These are phyloP conservation scores for Bertia moriformis DNA, from an alignment of 2,329 filamentous ascomycete genomes.

Conservation along the genomic window DNA sequence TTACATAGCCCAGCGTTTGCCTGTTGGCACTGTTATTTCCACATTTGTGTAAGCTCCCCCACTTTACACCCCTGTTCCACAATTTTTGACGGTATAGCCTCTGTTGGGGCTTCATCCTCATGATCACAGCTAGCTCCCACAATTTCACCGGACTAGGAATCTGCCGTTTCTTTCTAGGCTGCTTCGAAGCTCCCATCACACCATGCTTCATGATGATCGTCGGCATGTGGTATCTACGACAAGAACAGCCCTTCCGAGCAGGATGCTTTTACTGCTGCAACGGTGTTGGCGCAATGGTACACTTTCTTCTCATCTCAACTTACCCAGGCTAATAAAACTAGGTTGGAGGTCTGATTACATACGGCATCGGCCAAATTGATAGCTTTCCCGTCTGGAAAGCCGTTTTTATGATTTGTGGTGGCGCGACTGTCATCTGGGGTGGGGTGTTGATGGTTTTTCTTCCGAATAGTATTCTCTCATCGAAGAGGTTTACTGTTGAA, in stretches of 20 bases:
- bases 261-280: constrained; percentile 26
- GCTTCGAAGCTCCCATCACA: constrained; percentile 30
- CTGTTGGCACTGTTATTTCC: neutral
- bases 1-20: neutral
- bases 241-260: constrained; percentile 29
- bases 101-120: constrained; percentile 20
- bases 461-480: constrained; percentile 24
- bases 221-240: constrained; percentile 29
- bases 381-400: constrained; percentile 25
- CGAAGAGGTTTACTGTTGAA: constrained; percentile 22
- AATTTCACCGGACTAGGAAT: constrained; percentile 25
- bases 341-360: constrained; percentile 15
- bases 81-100: too few relatives aligned
- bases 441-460: constrained; percentile 20
- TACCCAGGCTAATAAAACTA: constrained; percentile 3
- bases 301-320: constrained; percentile 3
- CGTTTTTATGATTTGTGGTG: constrained; percentile 28
- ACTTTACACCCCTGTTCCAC: too few relatives aligned
- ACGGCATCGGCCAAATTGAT: constrained; percentile 23
- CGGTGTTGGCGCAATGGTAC: constrained; percentile 19
- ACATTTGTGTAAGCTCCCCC: neutral
- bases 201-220: constrained; percentile 34
- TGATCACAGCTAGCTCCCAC: constrained; percentile 22
- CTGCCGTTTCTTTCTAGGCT: constrained; percentile 27
- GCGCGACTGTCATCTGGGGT: constrained; percentile 25